A percentile compares a stretch with the other conserved stretches of the same genome.
Evolutionary conservation across 257 asterid genomes (phyloP).

Genomic region (Oldenlandia corymbosa): DNA sequence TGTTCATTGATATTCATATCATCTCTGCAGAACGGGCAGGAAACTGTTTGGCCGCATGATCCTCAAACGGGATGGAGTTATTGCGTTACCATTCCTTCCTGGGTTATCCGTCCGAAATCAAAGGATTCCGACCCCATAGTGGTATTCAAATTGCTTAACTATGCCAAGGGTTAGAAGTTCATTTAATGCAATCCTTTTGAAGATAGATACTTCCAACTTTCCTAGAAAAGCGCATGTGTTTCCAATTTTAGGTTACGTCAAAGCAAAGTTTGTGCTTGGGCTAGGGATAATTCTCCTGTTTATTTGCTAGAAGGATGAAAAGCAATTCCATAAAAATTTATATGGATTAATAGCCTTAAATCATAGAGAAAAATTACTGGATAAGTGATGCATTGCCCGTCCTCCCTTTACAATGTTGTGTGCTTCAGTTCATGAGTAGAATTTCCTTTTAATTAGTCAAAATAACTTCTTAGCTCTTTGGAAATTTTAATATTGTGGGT

Average conservation of each 20-base stretch:
- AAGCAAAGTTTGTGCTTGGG: background rate
- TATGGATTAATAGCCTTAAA: background rate
- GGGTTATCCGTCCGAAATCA: constrained; percentile 93
- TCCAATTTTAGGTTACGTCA: background rate
- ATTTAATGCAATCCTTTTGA: constrained; percentile 19
- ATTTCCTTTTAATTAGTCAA: background rate
- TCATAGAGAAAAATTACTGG: no score
- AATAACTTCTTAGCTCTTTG: background rate
- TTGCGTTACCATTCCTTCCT: constrained; percentile 84
- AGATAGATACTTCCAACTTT: background rate
- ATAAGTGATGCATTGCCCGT: no score
- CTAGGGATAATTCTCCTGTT: background rate
- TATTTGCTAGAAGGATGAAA: background rate
- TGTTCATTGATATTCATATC: constrained; percentile 11
- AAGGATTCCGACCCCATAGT: constrained; percentile 89
- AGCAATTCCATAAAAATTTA: background rate
- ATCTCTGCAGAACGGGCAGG: constrained; percentile 66
- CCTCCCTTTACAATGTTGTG: no score
- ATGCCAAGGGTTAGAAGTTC: constrained; percentile 16
- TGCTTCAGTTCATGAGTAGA: background rate
- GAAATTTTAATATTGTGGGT: background rate
- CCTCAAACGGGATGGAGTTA: constrained; percentile 97
- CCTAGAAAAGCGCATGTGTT: background rate
- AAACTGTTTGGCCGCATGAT: constrained; percentile 95
- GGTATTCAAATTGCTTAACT: constrained; percentile 47